A percentile compares a stretch with the other conserved stretches of the same genome.
Conservation (phyloP, 2,329 filamentous ascomycete species). For the Plenodomus biglobosus region DNA sequence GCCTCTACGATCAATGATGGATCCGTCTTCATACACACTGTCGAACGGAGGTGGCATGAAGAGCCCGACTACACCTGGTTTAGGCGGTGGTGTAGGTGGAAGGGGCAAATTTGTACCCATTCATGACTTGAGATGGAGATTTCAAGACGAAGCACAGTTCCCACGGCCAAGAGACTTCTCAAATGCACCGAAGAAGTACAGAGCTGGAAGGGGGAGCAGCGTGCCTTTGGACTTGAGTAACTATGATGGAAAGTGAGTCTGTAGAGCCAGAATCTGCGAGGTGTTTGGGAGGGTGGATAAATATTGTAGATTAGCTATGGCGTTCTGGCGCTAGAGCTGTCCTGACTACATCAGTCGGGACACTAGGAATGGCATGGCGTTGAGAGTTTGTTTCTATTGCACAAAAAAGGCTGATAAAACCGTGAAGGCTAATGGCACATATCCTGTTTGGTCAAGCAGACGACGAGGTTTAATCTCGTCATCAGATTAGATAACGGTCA, state of each 20-base stretch:
- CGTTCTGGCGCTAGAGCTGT: conserved; percentile 8
- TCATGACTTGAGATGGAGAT: conserved; percentile 81
- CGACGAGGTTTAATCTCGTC: not conserved
- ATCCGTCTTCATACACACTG: conserved; percentile 73
- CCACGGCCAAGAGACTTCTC: conserved; percentile 82
- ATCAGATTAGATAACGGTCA: not conserved
- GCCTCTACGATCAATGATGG: conserved; percentile 64
- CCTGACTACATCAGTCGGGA: not conserved
- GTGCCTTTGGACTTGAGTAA: conserved; percentile 81
- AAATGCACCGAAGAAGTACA: conserved; percentile 75
- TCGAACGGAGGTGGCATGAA: conserved; percentile 43
- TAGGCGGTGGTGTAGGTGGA: conserved; percentile 19
- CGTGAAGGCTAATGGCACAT: not conserved
- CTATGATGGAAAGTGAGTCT: conserved; percentile 51
- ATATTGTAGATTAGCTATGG: conserved; percentile 24
- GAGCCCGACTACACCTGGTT: conserved; percentile 25
- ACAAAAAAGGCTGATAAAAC: not conserved
- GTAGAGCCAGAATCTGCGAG: too few relatives aligned
- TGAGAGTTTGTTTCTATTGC: not conserved
- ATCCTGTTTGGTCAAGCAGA: not conserved
- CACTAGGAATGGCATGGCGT: not conserved
- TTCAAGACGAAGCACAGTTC: conserved; percentile 77
- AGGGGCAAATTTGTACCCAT: conserved; percentile 56
- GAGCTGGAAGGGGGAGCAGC: conserved; percentile 89
- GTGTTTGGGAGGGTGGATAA: conserved; percentile 6